These are phyloP conservation scores for Biscutella laevigata DNA, from an alignment of 441 rosid species.

Conservation along the genomic window DNA sequence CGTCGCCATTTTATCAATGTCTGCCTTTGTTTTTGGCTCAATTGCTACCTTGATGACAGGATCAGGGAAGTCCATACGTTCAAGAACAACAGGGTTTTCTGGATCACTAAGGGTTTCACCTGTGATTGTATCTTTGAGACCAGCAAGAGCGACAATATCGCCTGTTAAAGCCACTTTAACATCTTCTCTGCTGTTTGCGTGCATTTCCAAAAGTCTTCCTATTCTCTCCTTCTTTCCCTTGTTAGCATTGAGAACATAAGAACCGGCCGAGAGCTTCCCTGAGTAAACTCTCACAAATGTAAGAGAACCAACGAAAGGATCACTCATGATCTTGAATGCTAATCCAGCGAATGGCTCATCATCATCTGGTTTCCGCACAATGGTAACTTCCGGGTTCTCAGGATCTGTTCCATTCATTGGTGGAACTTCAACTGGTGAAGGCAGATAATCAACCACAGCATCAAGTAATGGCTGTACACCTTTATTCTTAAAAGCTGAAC, in stretches of 20 bases:
- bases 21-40: slow-evolving; percentile 95
- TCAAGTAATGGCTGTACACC: slow-evolving; percentile 95
- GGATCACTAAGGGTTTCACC: slow-evolving; percentile 84
- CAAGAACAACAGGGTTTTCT: slow-evolving; percentile 69
- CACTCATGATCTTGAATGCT: slow-evolving; percentile 96
- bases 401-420: slow-evolving; percentile 90
- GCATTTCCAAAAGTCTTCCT: slow-evolving; percentile 94
- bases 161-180: slow-evolving; percentile 77
- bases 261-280: slow-evolving; percentile 71
- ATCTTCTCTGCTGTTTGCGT: slow-evolving; percentile 93
- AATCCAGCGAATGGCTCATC: slow-evolving; percentile 80
- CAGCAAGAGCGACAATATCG: slow-evolving; percentile 86
- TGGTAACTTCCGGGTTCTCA: slow-evolving; percentile 56
- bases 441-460: slow-evolving; percentile 84
- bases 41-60: slow-evolving; percentile 95
- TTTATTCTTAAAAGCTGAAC: slow-evolving; percentile 90
- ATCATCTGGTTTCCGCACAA: slow-evolving; percentile 60
- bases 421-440: slow-evolving; percentile 81
- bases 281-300: slow-evolving; percentile 86
- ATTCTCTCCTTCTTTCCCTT: slow-evolving; percentile 96
- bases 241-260: slow-evolving; percentile 82
- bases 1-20: slow-evolving; percentile 73
- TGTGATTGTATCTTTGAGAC: slow-evolving; percentile 81
- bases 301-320: slow-evolving; percentile 86
- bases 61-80: slow-evolving; percentile 96